Evolutionary conservation across 2,329 filamentous ascomycete genomes (phyloP), one percentile per base, ranked within the genome.

Genomic region (Mycosphaerella arachidis): DNA sequence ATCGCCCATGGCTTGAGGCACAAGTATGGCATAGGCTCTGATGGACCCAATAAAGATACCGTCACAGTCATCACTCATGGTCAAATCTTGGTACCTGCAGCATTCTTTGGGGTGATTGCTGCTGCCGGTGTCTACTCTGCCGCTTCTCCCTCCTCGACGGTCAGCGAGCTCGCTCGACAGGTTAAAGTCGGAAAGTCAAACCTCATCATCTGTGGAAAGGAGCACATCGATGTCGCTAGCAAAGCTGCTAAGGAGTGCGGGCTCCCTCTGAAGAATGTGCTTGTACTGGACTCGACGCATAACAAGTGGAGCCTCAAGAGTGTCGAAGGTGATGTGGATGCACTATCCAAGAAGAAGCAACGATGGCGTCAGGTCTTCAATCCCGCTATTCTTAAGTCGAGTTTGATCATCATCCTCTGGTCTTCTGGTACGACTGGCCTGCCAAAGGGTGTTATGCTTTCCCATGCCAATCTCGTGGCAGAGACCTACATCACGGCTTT

Each of bases 101-200:
- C 84, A 1, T 83, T 84, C 67, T 86, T 78, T 63, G 81, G 79
- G 13, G 79, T 85, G 55, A 76, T 87, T 50, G 84, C 82, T 3
- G 83, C 84, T 1, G 84, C 81, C 0, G 85, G 83, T 18, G 78
- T 87, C 29, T 86, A 84, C 65, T 83, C 82, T 6, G 80, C 82
- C 5, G 82, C 82, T 0, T 81, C 78, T 51, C 76, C 82, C 0
- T 76, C 78, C 0, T 79, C 77, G 5, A 84, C 83, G 0, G 73
- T 77, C 0, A 66, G 73, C 2, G 84, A 87, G 29, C 70, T 86
- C 8, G 77, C 77, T 3, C 75, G 80, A 29, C 79, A 81, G 63
- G 73, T 82, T 13, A 72, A 71, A 16, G 73, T 77, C 27, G 79
- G 76, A 0, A 70, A 72, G 5, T 76, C 73, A 9, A 77, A 73